Percentiles rank a stretch among this genome's conserved stretches.
Conservation (phyloP, 345 rosid species). For the Eucalyptus curtisii region DNA sequence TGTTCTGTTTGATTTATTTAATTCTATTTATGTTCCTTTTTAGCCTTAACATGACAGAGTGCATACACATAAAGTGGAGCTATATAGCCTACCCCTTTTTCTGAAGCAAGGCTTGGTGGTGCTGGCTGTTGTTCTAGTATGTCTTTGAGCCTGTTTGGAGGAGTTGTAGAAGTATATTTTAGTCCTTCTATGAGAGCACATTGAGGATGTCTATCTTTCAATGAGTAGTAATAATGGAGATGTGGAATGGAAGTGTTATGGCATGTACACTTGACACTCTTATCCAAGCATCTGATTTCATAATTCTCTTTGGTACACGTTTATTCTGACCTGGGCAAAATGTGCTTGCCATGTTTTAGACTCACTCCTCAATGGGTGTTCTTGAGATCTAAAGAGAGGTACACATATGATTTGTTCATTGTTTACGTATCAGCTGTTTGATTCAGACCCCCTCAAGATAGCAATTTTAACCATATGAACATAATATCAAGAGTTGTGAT, state of each 20-base stretch:
- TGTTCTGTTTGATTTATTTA: not conserved
- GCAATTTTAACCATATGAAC: not conserved
- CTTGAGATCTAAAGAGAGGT: not conserved
- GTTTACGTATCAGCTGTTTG: not conserved
- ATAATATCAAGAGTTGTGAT: not conserved
- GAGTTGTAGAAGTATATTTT: not conserved
- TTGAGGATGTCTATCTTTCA: not conserved
- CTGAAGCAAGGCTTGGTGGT: not conserved
- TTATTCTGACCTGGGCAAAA: not conserved
- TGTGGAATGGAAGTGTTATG: not conserved
- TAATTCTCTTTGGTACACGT: not conserved
- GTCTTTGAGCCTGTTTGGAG: not conserved
- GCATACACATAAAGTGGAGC: not conserved
- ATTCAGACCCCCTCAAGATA: not conserved
- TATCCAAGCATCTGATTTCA: not conserved
- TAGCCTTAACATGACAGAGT: not conserved
- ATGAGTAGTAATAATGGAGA: not conserved
- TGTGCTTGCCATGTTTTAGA: not conserved
- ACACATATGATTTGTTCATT: not conserved
- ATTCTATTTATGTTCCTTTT: not conserved
- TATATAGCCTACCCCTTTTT: not conserved
- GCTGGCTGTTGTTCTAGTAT: not conserved
- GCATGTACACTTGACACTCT: not conserved
- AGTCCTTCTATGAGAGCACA: not conserved
- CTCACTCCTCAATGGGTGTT: not conserved